Evolutionary conservation across 179 eudicot species (phyloP).

Genomic region (Spinacia oleracea): DNA sequence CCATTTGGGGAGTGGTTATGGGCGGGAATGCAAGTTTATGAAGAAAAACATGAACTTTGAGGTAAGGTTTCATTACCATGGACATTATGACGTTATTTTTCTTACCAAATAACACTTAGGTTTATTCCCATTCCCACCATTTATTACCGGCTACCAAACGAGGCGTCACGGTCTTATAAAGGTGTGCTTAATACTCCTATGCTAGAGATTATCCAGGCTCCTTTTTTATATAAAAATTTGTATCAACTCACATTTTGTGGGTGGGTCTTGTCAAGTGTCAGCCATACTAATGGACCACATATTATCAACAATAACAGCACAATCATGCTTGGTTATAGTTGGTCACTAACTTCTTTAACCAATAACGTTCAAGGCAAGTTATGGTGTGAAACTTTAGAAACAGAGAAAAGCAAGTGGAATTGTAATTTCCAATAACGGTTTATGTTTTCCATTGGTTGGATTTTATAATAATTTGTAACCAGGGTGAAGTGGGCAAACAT

Average conservation of each 20-base stretch:
- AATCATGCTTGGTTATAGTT: neutral
- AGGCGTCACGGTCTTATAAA: neutral
- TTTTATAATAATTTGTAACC: neutral
- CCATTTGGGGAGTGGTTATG: too few species aligned
- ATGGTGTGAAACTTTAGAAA: neutral
- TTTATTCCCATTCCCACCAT: too few species aligned
- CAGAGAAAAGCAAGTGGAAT: neutral
- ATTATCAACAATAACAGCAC: neutral
- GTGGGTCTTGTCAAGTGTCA: too few species aligned
- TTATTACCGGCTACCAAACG: too few species aligned
- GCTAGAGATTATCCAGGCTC: neutral
- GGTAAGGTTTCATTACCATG: too few species aligned
- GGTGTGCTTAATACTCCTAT: neutral
- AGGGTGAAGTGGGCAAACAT: neutral
- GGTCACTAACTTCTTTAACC: neutral
- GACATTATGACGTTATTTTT: too few species aligned
- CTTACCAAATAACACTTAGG: too few species aligned
- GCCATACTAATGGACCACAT: neutral
- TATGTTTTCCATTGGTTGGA: neutral
- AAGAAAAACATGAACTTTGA: too few species aligned
- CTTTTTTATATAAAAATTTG: neutral
- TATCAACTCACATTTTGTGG: neutral
- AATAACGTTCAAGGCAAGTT: neutral
- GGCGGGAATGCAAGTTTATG: too few species aligned
- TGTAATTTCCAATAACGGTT: neutral